These are phyloP conservation scores for Coniochaeta ligniaria DNA, from an alignment of 2,329 filamentous ascomycete genomes.

Conservation along the genomic window DNA sequence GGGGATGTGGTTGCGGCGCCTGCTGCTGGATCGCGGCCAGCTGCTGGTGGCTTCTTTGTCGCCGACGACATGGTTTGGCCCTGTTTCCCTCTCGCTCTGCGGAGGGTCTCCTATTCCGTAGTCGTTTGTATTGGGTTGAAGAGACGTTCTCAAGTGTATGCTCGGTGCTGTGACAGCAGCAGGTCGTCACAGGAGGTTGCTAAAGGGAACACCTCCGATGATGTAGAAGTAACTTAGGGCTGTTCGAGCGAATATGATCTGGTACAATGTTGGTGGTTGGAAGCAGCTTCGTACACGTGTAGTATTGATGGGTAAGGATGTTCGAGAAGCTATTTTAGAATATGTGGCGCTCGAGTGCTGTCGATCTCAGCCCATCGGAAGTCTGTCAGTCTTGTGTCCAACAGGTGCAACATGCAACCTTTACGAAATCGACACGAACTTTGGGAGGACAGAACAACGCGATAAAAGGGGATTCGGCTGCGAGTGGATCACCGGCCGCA, in stretches of 20 bases:
- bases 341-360: neutral
- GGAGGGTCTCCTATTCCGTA: conserved; percentile 1
- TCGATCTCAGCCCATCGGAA: neutral
- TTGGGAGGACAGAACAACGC: neutral
- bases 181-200: neutral
- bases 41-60: conserved; percentile 44
- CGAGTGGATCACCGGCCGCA: neutral
- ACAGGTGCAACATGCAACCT: neutral
- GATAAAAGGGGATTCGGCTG: conserved; percentile 1
- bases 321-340: neutral
- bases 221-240: neutral
- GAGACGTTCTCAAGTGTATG: neutral
- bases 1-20: conserved; percentile 23
- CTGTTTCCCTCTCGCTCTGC: conserved; percentile 2
- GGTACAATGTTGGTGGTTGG: neutral
- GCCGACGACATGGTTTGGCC: conserved; percentile 39
- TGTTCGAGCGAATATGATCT: neutral
- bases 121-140: neutral
- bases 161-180: neutral
- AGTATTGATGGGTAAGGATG: neutral
- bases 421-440: neutral
- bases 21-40: conserved; percentile 35
- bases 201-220: neutral
- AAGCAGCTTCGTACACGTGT: neutral
- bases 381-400: neutral